Conservation (phyloP, 2,329 filamentous ascomycete species). For the Aurifilum marmelostoma region DNA sequence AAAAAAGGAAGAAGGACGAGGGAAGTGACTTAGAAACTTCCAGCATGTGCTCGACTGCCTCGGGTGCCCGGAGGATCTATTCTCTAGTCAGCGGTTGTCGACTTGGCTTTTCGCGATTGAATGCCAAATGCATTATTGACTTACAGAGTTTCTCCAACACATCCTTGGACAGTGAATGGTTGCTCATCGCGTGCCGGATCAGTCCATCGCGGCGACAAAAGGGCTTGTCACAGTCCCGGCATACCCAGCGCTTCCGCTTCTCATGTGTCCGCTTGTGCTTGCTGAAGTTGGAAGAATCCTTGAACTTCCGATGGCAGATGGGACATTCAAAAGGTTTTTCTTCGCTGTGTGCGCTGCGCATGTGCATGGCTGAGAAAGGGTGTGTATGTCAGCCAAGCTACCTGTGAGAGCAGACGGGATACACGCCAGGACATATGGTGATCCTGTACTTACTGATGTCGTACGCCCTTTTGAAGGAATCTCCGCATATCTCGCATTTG, state of each 20-base stretch:
- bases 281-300: slow-evolving; percentile 68
- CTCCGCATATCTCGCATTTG: slow-evolving; percentile 58
- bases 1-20: background rate
- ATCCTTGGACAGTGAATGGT: slow-evolving; percentile 18
- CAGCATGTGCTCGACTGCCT: background rate
- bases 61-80: slow-evolving; percentile 4
- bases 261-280: slow-evolving; percentile 68
- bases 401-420: background rate
- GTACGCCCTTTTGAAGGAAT: slow-evolving; percentile 44
- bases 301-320: slow-evolving; percentile 61
- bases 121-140: background rate
- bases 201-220: slow-evolving; percentile 66
- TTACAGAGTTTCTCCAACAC: slow-evolving; percentile 9
- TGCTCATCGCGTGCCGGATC: slow-evolving; percentile 52
- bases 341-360: slow-evolving; percentile 61
- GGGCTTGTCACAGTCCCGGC: slow-evolving; percentile 52
- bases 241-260: slow-evolving; percentile 12
- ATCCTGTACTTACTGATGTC: slow-evolving; percentile 9
- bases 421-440: background rate
- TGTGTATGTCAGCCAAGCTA: background rate
- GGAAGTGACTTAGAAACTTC: background rate
- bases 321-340: slow-evolving; percentile 33
- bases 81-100: background rate
- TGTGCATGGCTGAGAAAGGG: slow-evolving; percentile 10
- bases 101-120: background rate